Conservation (phyloP, 139 green algal genomes). For the Raphidocelis subcapitata region DNA sequence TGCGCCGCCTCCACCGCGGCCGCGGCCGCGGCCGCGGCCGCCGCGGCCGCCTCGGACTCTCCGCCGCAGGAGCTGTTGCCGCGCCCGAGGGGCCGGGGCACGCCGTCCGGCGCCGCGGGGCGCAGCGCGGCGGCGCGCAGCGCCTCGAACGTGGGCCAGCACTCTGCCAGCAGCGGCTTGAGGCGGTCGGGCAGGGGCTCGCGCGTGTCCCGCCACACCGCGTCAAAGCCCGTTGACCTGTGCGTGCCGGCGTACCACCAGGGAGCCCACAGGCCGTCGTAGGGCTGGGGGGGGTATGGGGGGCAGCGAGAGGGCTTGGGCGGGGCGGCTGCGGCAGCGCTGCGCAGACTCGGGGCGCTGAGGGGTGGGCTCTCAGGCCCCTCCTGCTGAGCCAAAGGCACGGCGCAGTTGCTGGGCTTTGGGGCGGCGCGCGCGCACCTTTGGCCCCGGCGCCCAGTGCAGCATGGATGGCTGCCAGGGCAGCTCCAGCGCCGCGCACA, state of each 20-base stretch:
- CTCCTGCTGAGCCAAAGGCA: too few species aligned
- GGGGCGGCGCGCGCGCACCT: too few species aligned
- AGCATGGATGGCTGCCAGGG: slow-evolving; percentile 16
- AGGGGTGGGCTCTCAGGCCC: too few species aligned
- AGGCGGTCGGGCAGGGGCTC: slow-evolving; percentile 41
- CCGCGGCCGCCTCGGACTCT: neutral
- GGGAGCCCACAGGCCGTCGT: slow-evolving; percentile 72
- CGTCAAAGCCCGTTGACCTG: slow-evolving; percentile 45
- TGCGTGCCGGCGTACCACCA: slow-evolving; percentile 72
- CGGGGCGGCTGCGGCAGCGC: too few species aligned
- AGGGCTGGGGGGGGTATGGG: too few species aligned
- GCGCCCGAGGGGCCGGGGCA: neutral
- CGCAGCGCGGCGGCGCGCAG: slow-evolving; percentile 42
- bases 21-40: neutral
- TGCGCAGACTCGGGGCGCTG: too few species aligned
- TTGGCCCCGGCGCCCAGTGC: slow-evolving; percentile 47
- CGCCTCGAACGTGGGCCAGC: slow-evolving; percentile 54
- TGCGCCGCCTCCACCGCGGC: neutral
- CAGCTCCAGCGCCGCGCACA: slow-evolving; percentile 13
- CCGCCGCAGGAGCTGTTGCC: neutral
- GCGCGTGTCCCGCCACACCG: slow-evolving; percentile 16
- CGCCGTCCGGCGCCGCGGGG: slow-evolving; percentile 3
- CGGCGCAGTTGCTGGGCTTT: too few species aligned
- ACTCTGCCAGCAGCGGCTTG: slow-evolving; percentile 66
- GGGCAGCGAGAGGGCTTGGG: too few species aligned